Conservation (phyloP, 1,139 yeast genomes). For the Yamadazyma triangularis region DNA sequence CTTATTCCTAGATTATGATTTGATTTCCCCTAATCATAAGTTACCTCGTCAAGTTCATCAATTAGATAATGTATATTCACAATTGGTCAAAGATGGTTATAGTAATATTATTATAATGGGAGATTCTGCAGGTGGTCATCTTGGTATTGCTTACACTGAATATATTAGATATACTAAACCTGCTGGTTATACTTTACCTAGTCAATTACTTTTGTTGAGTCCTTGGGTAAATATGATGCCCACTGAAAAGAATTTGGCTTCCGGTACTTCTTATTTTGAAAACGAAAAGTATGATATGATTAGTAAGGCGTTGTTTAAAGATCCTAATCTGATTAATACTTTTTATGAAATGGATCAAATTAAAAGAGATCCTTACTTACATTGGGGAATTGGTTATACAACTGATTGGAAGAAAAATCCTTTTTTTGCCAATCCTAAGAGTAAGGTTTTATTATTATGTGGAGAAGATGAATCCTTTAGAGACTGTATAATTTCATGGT, state of each 20-base stretch:
- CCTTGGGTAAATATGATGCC: constrained; percentile 33
- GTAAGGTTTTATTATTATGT: constrained; percentile 25
- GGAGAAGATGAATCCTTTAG: constrained; percentile 46
- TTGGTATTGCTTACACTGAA: constrained; percentile 26
- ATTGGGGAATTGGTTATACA: constrained; percentile 12
- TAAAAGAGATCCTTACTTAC: constrained; percentile 9
- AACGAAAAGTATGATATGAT: constrained; percentile 31
- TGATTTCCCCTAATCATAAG: constrained; percentile 26
- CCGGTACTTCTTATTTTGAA: constrained; percentile 34
- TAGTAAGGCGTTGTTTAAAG: constrained; percentile 8
- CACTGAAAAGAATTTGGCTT: constrained; percentile 7
- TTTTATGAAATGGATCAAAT: constrained; percentile 6
- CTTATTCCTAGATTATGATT: constrained; percentile 35
- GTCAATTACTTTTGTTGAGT: constrained; percentile 27
- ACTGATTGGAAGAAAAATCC: constrained; percentile 29
- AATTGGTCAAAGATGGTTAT: constrained; percentile 25
- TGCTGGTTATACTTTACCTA: constrained; percentile 21
- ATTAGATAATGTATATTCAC: constrained; percentile 25
- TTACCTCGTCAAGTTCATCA: constrained; percentile 36
- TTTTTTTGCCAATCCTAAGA: constrained; percentile 4
- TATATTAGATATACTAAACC: constrained; percentile 16
- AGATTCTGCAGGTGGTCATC: constrained; percentile 43
- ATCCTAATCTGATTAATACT: constrained; percentile 2
- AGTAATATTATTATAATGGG: constrained; percentile 32
- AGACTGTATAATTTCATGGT: constrained; percentile 38